A percentile compares a stretch with the other conserved stretches of the same genome.
Conservation (phyloP, 306 rosid species). For the Quercus suber region DNA sequence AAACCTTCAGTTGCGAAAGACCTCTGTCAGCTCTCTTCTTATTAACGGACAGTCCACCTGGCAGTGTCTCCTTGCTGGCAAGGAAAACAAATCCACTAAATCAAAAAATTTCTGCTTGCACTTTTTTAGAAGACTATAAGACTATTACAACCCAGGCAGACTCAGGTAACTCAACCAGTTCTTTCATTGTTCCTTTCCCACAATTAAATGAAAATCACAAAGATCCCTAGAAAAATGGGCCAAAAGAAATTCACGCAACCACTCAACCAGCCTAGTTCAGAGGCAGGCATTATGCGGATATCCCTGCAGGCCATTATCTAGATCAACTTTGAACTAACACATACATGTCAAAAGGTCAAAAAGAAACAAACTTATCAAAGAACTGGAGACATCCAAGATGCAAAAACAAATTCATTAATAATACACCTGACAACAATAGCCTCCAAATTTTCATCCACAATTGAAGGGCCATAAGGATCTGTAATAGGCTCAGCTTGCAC, state of each 20-base stretch:
- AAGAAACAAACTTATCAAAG: neutral
- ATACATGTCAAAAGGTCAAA: conserved; percentile 1
- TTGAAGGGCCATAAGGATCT: conserved; percentile 95
- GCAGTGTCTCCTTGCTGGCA: conserved; percentile 88
- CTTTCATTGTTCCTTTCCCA: neutral
- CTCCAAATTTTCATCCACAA: conserved; percentile 76
- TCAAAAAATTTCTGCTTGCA: neutral
- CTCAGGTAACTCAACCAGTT: neutral
- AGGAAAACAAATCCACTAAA: conserved; percentile 23
- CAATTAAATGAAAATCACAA: conserved; percentile 2
- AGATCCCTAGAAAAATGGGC: neutral
- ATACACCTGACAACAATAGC: conserved; percentile 89
- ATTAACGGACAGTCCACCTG: conserved; percentile 89
- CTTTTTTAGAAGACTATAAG: neutral
- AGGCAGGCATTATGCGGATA: neutral
- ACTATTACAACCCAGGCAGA: neutral
- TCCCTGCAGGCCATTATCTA: neutral
- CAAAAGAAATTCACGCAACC: neutral
- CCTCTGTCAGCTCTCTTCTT: conserved; percentile 76
- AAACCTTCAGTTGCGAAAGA: conserved; percentile 79
- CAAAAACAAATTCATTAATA: conserved; percentile 1
- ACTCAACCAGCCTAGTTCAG: conserved; percentile 3
- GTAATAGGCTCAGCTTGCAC: conserved; percentile 77
- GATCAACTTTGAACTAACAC: neutral
- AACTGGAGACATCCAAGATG: neutral